phyloP scores from a whole-genome alignment of 768 basidiomycete genomes.

The Rhizopogon roseolus region DNA sequence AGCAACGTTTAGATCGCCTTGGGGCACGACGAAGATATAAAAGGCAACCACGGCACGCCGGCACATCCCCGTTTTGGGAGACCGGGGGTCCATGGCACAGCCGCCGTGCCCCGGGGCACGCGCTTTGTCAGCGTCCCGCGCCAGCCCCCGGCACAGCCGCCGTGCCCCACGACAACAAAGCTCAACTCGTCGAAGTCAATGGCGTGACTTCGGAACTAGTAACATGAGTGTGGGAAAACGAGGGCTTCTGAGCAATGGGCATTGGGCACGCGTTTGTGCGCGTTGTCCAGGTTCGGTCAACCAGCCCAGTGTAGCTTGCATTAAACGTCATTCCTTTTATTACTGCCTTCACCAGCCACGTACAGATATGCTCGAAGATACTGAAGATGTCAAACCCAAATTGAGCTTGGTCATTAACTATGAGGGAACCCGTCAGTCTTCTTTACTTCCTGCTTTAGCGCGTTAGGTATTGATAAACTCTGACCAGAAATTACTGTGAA shows the following conservation, averaged over 20 bases:
- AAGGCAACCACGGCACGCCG: too few species aligned
- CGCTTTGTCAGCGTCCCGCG: too few species aligned
- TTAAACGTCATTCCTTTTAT: neutral
- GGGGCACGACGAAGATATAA: too few species aligned
- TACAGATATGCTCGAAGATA: conserved; percentile 21
- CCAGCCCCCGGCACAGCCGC: too few species aligned
- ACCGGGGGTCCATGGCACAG: too few species aligned
- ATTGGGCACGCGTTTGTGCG: conserved; percentile 16
- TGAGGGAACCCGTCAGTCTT: conserved; percentile 47
- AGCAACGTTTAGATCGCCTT: too few species aligned
- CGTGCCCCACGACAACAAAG: too few species aligned
- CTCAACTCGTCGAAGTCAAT: too few species aligned
- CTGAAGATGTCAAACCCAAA: conserved; percentile 65
- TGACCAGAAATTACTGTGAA: conserved; percentile 58
- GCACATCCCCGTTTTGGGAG: too few species aligned
- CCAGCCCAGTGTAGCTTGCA: neutral
- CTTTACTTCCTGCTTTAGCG: neutral
- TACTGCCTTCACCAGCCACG: neutral
- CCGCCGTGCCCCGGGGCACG: too few species aligned
- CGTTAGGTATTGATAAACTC: conserved; percentile 3
- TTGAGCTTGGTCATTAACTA: conserved; percentile 55
- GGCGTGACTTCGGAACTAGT: too few species aligned
- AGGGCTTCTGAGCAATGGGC: neutral
- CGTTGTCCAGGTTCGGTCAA: neutral
- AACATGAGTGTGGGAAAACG: conserved; percentile 1